A percentile compares a stretch with the other conserved stretches of the same genome.
Conservation (phyloP, 2,329 filamentous ascomycete genomes). For the Pseudocercospora macadamiae region DNA sequence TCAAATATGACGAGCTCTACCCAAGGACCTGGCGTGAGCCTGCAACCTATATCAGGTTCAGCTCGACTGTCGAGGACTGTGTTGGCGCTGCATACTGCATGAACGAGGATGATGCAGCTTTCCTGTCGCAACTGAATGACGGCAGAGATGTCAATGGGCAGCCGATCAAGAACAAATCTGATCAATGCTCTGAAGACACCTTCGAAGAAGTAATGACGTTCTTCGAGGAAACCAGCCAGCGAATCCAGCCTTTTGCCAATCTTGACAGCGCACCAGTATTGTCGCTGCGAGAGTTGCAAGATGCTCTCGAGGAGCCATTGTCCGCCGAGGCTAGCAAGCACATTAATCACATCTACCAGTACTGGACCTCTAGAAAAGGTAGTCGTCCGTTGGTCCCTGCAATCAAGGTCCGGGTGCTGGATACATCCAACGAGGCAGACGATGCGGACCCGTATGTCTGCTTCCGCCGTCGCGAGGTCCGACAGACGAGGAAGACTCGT, state of each 20-base stretch:
- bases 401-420: slow-evolving; percentile 73
- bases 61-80: slow-evolving; percentile 95
- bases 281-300: slow-evolving; percentile 60
- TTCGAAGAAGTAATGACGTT: slow-evolving; percentile 95
- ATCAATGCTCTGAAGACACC: slow-evolving; percentile 80
- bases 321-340: slow-evolving; percentile 59
- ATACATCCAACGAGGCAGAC: slow-evolving; percentile 91
- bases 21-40: slow-evolving; percentile 78
- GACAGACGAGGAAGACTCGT: slow-evolving; percentile 91
- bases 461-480: slow-evolving; percentile 91
- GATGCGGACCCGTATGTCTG: slow-evolving; percentile 97
- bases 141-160: slow-evolving; percentile 60
- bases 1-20: slow-evolving; percentile 90
- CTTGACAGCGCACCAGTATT: slow-evolving; percentile 85
- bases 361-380: slow-evolving; percentile 76
- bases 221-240: slow-evolving; percentile 83
- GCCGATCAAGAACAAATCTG: slow-evolving; percentile 40
- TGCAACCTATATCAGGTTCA: slow-evolving; percentile 94
- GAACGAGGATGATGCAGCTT: slow-evolving; percentile 85
- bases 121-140: slow-evolving; percentile 80
- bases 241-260: slow-evolving; percentile 83
- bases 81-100: slow-evolving; percentile 91
- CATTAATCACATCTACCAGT: slow-evolving; percentile 81
- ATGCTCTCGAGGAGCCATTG: slow-evolving; percentile 62
- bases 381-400: slow-evolving; percentile 75